Percentiles rank a stretch among this genome's conserved stretches.
Evolutionary conservation across 306 rosid species (phyloP).

Genomic region (Elaeagnus macrophylla): DNA sequence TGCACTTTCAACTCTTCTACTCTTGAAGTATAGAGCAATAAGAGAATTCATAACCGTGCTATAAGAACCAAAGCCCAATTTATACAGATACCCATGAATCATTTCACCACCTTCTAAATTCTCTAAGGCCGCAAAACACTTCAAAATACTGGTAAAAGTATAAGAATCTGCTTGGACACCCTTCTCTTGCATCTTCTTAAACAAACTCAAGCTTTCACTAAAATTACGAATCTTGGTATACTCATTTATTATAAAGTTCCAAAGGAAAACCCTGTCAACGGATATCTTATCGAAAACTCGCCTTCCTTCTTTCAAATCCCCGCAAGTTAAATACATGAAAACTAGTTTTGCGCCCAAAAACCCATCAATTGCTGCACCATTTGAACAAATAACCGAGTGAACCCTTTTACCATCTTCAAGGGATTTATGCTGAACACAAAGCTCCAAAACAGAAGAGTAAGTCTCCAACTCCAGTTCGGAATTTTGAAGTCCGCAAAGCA

Average conservation of each 20-base stretch:
- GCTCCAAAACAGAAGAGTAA: constrained; percentile 62
- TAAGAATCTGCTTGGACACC: constrained; percentile 42
- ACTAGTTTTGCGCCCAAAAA: constrained; percentile 54
- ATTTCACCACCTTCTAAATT: constrained; percentile 33
- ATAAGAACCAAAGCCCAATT: constrained; percentile 38
- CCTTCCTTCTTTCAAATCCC: constrained; percentile 50
- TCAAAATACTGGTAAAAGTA: constrained; percentile 53
- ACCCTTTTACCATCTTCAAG: constrained; percentile 52
- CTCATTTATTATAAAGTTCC: constrained; percentile 64
- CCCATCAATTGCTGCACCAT: constrained; percentile 28
- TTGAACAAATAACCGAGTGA: constrained; percentile 36
- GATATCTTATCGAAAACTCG: constrained; percentile 38
- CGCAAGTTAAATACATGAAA: constrained; percentile 58
- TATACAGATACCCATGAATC: constrained; percentile 49
- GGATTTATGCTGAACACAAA: constrained; percentile 48
- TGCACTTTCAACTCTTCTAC: constrained; percentile 50
- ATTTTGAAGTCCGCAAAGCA: constrained; percentile 29
- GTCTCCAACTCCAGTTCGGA: constrained; percentile 35
- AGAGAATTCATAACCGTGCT: constrained; percentile 44
- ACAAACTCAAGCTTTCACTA: constrained; percentile 41
- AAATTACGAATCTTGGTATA: constrained; percentile 45
- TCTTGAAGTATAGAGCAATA: constrained; percentile 43
- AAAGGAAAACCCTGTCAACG: constrained; percentile 47
- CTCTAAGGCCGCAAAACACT: constrained; percentile 50
- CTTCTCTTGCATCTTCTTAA: constrained; percentile 44